Evolutionary conservation across 2,329 filamentous ascomycete species (phyloP), one percentile per base, ranked within the genome.

Genomic region (Albifimbria verrucaria): DNA sequence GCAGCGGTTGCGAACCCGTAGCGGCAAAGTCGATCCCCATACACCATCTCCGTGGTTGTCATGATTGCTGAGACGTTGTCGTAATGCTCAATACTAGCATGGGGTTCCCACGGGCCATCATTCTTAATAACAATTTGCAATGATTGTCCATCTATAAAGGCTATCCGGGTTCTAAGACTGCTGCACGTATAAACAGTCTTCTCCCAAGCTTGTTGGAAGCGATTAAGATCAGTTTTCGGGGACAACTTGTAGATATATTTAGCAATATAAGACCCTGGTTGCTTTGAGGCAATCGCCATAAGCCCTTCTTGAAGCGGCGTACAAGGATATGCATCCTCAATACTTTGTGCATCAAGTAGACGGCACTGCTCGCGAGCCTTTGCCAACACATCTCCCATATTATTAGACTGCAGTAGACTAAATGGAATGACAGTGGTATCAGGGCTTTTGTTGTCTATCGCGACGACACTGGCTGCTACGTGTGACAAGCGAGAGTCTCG

Each of bases 401-500:
- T n/a, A n/a, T n/a, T n/a, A n/a, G n/a, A n/a, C n/a, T n/a, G n/a
- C n/a, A n/a, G n/a, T n/a, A n/a, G n/a, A n/a, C n/a, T n/a, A n/a
- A n/a, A n/a, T n/a, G n/a, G n/a, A n/a, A n/a, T n/a, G n/a, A n/a
- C n/a, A n/a, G 26, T 26, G 44, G 44, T 25, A 4, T 12, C 6
- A 24, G 17, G 18, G 18, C 22, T 4, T 47, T 23, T 26, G 21
- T 24, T 24, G 21, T 3, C 7, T 2, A 2, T 24, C 25, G 11
- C 17, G 9, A 47, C 6, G 3, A 23, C 23, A 2, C 10, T n/a
- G 3, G 44, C 20, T 4, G 44, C 44, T 17, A 47, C 22, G 15
- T 43, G 23, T 1, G 41, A 49, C 18, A 61, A 48, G 6, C 54
- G 41, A 10, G 59, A 58, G 26, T 59, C 54, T 11, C 49, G 42